Evolutionary conservation across 352 stramenopile species (phyloP), one percentile per base, ranked within the genome.

Genomic region (Pythium apleroticum): DNA sequence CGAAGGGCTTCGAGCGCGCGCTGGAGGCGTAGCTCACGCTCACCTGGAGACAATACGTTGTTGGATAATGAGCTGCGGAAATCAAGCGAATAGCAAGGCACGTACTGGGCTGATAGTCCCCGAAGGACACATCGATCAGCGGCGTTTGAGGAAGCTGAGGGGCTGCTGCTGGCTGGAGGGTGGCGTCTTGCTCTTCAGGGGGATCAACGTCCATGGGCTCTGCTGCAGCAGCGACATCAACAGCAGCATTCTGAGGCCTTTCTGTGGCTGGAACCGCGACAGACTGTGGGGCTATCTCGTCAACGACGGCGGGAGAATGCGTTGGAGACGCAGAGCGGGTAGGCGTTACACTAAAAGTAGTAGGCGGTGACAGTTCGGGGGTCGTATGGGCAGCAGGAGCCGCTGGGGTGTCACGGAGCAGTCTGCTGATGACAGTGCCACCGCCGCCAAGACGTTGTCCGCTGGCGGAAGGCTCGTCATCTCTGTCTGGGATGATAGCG

Each of bases 1-100:
- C 77, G 74, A 0, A 93, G 64, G 19, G 67, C 60, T 31, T 60
- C 71, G 8, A 90, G 60, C 11, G 85, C 73, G 19, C 65, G 27
- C 14, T 84, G 66, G 20, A 91, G 77, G 12, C 75, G 76, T 52
- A 76, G 72, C 39, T 91, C 85, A 0, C 85, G 79, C 4, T 86
- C 82, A 37, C 82, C 81, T 90, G 48, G 25, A 24, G 35, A 33
- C 25, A 64, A 45, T 68, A 50, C 25, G 46, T 52, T 1, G 33
- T 20, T 45, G n/a, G n/a, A n/a, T n/a, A n/a, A n/a, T n/a, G n/a
- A n/a, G n/a, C n/a, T n/a, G n/a, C n/a, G n/a, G n/a, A n/a, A n/a
- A n/a, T n/a, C n/a, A n/a, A n/a, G n/a, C n/a, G 24, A 41, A 52
- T 55, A 27, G 61, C 15, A 31, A 61, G 10, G 27, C 25, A 75